Base-by-base conservation (phyloP, 2,329 filamentous ascomycete species). In the Hymenoscyphus fructigenus region DNA sequence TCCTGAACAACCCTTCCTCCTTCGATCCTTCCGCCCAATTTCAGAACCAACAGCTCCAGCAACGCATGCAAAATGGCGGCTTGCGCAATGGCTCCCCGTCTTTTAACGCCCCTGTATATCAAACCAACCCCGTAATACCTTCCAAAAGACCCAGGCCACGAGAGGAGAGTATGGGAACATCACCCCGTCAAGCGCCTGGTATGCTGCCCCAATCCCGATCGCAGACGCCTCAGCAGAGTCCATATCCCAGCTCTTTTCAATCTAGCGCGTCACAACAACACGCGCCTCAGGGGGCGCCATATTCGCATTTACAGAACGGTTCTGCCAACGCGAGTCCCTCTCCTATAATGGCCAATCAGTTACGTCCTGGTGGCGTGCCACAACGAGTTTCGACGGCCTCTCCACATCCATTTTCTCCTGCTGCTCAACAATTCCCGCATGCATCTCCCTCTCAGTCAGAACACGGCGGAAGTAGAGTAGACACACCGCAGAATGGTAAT, bases 341-440 rank as follows among this genome's bases (percentile, higher is more conserved):
- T 6, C 95, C 95, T 32, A 94, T 96, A 68, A 93, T 97, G 87
- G 87, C 87, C 67, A 93, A 90, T 75, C 93, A 96, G 73, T 82
- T 89, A 76, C 86, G 88, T 67, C 85, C 88, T 38, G 86, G 91
- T 74, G 85, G 85, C 72, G 88, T 90, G 15, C 88, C 89, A 47
- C 91, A 93, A 75, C 84, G 93, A 74, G 92, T 98, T 77, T 90
- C 93, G 69, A 97, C 94, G 57, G 90, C 92, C 55, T 98, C 95
- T 36, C 94, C 95, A 3, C 94, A 95, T 77, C 92, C 92, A 0
- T 97, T 96, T 76, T 93, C 91, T 1, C 91, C 91, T 17, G 88
- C 88, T 64, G 84, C 85, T 36, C 89, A 90, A 71, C 90, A 91
- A 74, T 91, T 92, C 72, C 85, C 85, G 17, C 91, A 93, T 74